Conservation (phyloP, 2,329 filamentous ascomycete species). For the Colletotrichum sp. region DNA sequence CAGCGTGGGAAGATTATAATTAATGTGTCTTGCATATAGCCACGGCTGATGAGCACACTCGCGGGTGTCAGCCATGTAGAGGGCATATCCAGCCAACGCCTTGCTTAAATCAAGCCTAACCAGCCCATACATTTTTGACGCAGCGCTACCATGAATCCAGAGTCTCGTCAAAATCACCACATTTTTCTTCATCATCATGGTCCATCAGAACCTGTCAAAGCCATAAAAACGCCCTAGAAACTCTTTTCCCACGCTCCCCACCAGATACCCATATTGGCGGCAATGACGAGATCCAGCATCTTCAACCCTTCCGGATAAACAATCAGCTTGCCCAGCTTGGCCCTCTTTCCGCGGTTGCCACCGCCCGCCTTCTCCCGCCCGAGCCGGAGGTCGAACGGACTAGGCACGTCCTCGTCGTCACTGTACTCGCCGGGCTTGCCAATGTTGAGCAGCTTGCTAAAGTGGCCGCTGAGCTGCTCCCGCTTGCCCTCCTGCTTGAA, state of each 20-base stretch:
- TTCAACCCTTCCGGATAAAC: constrained; percentile 89
- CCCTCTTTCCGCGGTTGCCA: constrained; percentile 82
- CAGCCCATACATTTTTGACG: background rate
- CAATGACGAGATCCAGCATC: constrained; percentile 93
- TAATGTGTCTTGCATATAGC: background rate
- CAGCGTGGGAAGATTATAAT: background rate
- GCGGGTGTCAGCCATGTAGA: background rate
- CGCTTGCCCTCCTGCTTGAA: constrained; percentile 40
- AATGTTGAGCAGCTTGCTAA: constrained; percentile 45
- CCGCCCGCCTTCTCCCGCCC: constrained; percentile 87
- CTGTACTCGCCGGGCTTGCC: constrained; percentile 26
- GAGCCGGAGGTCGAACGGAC: constrained; percentile 71
- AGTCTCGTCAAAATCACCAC: background rate
- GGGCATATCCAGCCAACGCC: constrained; percentile 2
- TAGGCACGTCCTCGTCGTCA: constrained; percentile 44
- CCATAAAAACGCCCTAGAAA: constrained; percentile 27
- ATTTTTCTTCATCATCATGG: background rate
- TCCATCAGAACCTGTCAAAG: background rate
- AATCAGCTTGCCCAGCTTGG: constrained; percentile 93
- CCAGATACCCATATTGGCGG: constrained; percentile 91
- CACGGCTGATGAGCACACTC: background rate
- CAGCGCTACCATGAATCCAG: background rate
- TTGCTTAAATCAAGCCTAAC: constrained; percentile 2
- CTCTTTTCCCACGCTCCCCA: constrained; percentile 83
- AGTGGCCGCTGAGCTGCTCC: constrained; percentile 43